Percentiles rank a stretch among this genome's conserved stretches.
phyloP scores from a whole-genome alignment of 768 basidiomycete species.

The Lentinus brumalis region DNA sequence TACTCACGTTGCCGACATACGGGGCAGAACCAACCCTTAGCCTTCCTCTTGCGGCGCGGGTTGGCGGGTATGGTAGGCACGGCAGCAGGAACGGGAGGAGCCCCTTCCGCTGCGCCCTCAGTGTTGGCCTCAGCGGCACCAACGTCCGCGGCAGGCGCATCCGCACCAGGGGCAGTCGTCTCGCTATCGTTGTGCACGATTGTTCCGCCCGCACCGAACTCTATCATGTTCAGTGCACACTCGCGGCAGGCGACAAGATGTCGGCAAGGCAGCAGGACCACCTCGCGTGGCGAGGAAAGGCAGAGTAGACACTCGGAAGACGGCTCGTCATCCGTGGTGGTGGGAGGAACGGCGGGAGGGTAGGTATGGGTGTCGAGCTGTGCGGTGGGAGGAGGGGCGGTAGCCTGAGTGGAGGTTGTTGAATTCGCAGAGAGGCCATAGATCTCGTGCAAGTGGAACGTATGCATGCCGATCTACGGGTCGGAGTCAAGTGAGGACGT shows the following conservation, averaged over 20 bases:
- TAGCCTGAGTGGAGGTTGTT: slow-evolving; percentile 33
- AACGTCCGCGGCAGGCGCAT: slow-evolving; percentile 2
- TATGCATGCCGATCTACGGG: slow-evolving; percentile 81
- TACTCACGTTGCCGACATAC: slow-evolving; percentile 91
- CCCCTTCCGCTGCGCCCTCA: slow-evolving; percentile 18
- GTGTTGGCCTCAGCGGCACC: slow-evolving; percentile 10
- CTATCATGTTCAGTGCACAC: slow-evolving; percentile 96
- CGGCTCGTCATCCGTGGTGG: slow-evolving; percentile 60
- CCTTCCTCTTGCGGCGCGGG: slow-evolving; percentile 81
- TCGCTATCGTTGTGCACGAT: slow-evolving; percentile 58
- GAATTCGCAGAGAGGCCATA: slow-evolving; percentile 71
- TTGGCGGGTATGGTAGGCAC: slow-evolving; percentile 20
- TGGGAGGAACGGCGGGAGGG: slow-evolving; percentile 39
- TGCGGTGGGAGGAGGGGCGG: slow-evolving; percentile 39
- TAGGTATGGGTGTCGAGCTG: slow-evolving; percentile 45
- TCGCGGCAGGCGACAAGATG: slow-evolving; percentile 96
- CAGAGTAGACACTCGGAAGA: slow-evolving; percentile 92
- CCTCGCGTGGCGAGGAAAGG: slow-evolving; percentile 84
- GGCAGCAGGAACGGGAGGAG: slow-evolving; percentile 21
- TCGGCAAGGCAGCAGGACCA: slow-evolving; percentile 89
- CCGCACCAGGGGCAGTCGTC: slow-evolving; percentile 31
- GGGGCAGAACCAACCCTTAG: slow-evolving; percentile 97
- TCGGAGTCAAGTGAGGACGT: slow-evolving; percentile 1
- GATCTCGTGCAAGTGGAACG: slow-evolving; percentile 95
- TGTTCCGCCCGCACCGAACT: slow-evolving; percentile 91